Conservation (phyloP, 2,329 filamentous ascomycete genomes). For the Ophiostoma tasmaniense region DNA sequence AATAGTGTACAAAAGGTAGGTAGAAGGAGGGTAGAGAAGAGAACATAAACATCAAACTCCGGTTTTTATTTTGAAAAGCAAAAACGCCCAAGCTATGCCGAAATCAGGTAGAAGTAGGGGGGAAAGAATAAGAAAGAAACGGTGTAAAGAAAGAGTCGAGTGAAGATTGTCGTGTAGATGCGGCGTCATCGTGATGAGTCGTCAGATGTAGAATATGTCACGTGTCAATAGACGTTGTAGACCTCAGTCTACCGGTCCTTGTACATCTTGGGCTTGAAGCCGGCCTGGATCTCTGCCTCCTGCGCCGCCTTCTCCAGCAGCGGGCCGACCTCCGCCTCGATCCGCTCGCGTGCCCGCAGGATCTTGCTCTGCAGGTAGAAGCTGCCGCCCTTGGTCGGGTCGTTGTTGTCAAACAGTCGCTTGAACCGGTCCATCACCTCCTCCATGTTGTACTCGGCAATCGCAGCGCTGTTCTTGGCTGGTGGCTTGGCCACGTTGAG, state of each 20-base stretch:
- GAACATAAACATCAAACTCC: not conserved
- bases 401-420: constrained; percentile 86
- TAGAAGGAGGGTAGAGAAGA: not conserved
- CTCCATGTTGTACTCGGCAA: constrained; percentile 51
- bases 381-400: constrained; percentile 89
- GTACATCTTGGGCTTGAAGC: constrained; percentile 92
- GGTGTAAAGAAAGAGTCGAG: constrained; percentile 33
- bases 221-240: not conserved
- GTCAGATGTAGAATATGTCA: not conserved
- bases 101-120: not conserved
- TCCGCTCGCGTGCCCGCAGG: constrained; percentile 77
- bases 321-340: constrained; percentile 77
- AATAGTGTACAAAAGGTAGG: not conserved
- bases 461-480: constrained; percentile 38
- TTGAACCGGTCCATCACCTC: constrained; percentile 83
- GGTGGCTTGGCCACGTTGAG: constrained; percentile 82
- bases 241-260: constrained; percentile 53
- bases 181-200: constrained; percentile 2
- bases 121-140: not conserved
- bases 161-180: constrained; percentile 40
- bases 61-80: not conserved
- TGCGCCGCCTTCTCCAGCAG: constrained; percentile 60
- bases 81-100: constrained; percentile 45
- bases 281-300: constrained; percentile 72
- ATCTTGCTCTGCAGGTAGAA: constrained; percentile 99